Evolutionary conservation across 495 filamentous ascomycete genomes (phyloP), one percentile per base, ranked within the genome.

Genomic region (Pyronema domesticum): DNA sequence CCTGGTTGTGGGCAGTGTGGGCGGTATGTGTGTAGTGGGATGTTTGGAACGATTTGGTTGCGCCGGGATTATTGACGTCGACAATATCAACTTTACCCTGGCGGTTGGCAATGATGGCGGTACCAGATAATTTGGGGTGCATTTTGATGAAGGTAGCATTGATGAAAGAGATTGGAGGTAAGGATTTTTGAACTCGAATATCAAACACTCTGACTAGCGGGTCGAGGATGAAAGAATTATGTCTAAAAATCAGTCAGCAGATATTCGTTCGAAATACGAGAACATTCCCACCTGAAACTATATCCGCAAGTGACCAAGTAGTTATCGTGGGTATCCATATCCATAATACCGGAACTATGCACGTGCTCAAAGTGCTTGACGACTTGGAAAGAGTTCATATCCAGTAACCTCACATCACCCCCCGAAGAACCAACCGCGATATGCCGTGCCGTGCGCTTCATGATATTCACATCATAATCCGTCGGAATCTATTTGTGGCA

Each of bases 271-370:
- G 9, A 47, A 23, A 33, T 44, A 54, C 51, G n/a, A 23, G 1
- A 4, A 48, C 7, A 30, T 30, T 30, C 7, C 39, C 77, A 78
- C 59, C 86, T 79, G 14, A 81, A 73, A 1, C 88, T 89, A 65
- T 85, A 91, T n/a, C 91, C 91, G 67, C 91, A 99, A 19, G 89
- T 95, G 15, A 95, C 80, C 33, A 96, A 76, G 57, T 86, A 86
- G 62, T 95, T 87, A 57, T 85, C 82, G 53, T 87, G 82, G 6
- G 86, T 86, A 69, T 96, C 89, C 83, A 99, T 94, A 64, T 95
- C 88, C 64, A 85, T 89, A 58, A 96, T 83, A 19, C 75, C 78
- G 3, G 84, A 80, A 3, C 77, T 75, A 58, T 96, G 89, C 5
- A 89, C 86, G 57, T 60, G 54, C 58, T 86, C 83, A 85, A 89